phyloP scores from a whole-genome alignment of 352 stramenopile species.

The Pythium myriotylum region DNA sequence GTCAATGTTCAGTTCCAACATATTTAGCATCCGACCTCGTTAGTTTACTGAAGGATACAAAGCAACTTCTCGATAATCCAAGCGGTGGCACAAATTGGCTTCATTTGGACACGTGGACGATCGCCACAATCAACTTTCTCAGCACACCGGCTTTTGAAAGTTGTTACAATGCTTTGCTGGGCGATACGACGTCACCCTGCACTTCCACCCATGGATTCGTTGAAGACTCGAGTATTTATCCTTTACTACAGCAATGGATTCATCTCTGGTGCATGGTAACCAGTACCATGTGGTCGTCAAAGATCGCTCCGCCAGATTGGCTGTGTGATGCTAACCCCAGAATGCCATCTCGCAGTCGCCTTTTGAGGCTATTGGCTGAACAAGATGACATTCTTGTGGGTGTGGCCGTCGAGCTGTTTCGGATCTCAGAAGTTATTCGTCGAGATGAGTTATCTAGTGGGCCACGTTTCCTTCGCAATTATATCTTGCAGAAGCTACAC shows the following conservation, averaged over 20 bases:
- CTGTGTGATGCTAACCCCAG: neutral
- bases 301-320: neutral
- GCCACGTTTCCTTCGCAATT: neutral
- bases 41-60: conserved; percentile 36
- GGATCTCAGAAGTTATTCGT: conserved; percentile 10
- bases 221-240: conserved; percentile 34
- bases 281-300: neutral
- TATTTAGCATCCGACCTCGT: conserved; percentile 53
- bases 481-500: conserved; percentile 34
- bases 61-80: conserved; percentile 14
- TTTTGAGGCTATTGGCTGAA: conserved; percentile 60
- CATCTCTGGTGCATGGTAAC: conserved; percentile 32
- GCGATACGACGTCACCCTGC: conserved; percentile 11
- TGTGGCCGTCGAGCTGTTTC: conserved; percentile 48
- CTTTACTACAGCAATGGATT: conserved; percentile 69
- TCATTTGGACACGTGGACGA: neutral
- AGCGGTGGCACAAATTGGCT: neutral
- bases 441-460: too few relatives aligned
- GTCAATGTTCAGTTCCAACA: conserved; percentile 35
- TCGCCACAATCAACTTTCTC: neutral
- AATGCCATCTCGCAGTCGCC: conserved; percentile 33
- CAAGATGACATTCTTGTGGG: conserved; percentile 76
- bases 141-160: conserved; percentile 3
- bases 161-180: neutral
- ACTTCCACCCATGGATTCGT: conserved; percentile 43